Base-by-base conservation (phyloP, 106 monocot genomes). In the Dendrobium huoshanense region DNA sequence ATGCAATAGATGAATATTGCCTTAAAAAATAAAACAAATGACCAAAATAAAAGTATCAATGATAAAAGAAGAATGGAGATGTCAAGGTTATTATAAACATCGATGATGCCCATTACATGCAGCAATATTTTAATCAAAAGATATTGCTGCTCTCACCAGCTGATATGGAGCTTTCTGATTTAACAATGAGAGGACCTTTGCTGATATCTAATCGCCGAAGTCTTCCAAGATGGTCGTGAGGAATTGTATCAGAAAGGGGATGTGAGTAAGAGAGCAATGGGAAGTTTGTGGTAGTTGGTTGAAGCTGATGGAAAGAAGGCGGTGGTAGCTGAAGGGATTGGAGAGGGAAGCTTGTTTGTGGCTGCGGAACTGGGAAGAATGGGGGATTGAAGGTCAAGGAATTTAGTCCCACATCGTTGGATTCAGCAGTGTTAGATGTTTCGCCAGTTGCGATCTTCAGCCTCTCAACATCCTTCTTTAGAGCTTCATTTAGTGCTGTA, bases 381-480 rank as follows among this genome's bases (percentile, higher is more conserved):
- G 88, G 84, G 24, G 82, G 51, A 59, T 80, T 86, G 81, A 80
- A 90, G 0, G 85, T 31, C 59, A 92, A 44, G 55, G 87, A 84
- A 87, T 87, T 45, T n/a, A 86, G 83, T 44, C 83, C 84, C 33
- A 84, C 24, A 44, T 74, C 88, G 78, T 87, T 90, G 29, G 64
- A 80, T 43, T 94, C 90, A 20, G 70, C 70, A 17, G 75, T 25
- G 48, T 83, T 85, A 25, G 83, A 58, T 20, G 73, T 29, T 79
- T 97, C 94, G 22, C 97, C 97, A 29, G 97, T 97, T 6, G 91
- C 97, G 9, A 92, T 77, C 73, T 86, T 92, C 5, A 97, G 90
- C 80, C 97, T 89, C 22, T 94, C 90, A 20, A 94, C 88, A 84
- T 97, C 97, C 24, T 94, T 90, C 80, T 92, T 97, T 49, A 97